These are phyloP conservation scores for Sphagnum magellanicum DNA, from an alignment of 228 moss, liverwort and hornwort species.

Conservation along the genomic window DNA sequence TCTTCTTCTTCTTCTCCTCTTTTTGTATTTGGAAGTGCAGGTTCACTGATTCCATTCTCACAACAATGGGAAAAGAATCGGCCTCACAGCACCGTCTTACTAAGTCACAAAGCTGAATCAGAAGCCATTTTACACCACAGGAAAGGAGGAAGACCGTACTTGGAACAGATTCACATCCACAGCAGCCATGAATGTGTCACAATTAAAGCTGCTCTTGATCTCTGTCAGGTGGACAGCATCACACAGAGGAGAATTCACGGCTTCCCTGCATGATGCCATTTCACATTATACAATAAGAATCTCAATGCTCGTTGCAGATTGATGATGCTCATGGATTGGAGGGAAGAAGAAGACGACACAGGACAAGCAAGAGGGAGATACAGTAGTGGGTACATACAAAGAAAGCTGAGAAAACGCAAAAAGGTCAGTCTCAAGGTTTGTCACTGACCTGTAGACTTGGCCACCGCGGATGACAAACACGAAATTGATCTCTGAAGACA, in stretches of 20 bases:
- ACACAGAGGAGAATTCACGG: slow-evolving; percentile 64
- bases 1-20: background rate
- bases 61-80: background rate
- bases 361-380: too few relatives aligned
- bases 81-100: too few relatives aligned
- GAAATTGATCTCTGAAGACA: slow-evolving; percentile 38
- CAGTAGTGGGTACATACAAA: too few relatives aligned
- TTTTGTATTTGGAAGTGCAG: background rate
- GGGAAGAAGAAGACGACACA: too few relatives aligned
- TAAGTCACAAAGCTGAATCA: slow-evolving; percentile 69
- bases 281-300: too few relatives aligned
- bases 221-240: slow-evolving; percentile 78
- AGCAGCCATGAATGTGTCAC: slow-evolving; percentile 71
- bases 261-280: slow-evolving; percentile 34
- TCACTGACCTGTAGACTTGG: slow-evolving; percentile 48
- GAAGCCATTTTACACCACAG: slow-evolving; percentile 58
- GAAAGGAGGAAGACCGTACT: slow-evolving; percentile 69
- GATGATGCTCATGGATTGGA: too few relatives aligned
- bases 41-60: background rate
- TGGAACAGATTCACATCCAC: slow-evolving; percentile 51
- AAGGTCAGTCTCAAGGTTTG: too few relatives aligned
- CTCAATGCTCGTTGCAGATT: background rate
- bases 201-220: slow-evolving; percentile 50
- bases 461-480: slow-evolving; percentile 85
- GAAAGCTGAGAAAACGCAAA: too few relatives aligned